Conservation (phyloP, 371 early-diverging fungal genomes). For the Mortierella sp. region DNA sequence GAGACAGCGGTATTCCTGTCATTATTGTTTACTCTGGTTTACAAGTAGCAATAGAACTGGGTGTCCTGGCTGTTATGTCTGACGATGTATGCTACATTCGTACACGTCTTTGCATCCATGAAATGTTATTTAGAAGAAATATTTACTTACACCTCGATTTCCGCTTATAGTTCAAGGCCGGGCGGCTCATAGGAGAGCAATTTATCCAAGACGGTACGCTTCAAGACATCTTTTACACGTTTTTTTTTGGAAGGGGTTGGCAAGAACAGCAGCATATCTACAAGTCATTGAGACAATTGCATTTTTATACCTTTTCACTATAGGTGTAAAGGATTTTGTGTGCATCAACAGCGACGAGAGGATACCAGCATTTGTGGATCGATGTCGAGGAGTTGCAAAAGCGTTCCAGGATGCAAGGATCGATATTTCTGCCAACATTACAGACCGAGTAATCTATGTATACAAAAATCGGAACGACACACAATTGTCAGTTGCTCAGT, state of each 20-base stretch:
- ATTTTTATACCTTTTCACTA: background rate
- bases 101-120: slow-evolving; percentile 1
- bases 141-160: background rate
- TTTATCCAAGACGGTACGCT: slow-evolving; percentile 21
- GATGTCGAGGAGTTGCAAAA: slow-evolving; percentile 21
- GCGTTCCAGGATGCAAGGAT: slow-evolving; percentile 15
- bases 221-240: background rate
- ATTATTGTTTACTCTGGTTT: slow-evolving; percentile 38
- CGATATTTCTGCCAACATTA: slow-evolving; percentile 2
- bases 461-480: slow-evolving; percentile 20
- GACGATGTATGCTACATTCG: slow-evolving; percentile 33
- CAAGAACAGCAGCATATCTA: background rate
- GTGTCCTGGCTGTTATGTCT: slow-evolving; percentile 41
- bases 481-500: background rate
- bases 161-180: slow-evolving; percentile 25
- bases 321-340: slow-evolving; percentile 32
- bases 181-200: slow-evolving; percentile 22
- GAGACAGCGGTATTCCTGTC: slow-evolving; percentile 29
- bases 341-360: slow-evolving; percentile 12
- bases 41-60: slow-evolving; percentile 30
- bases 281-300: background rate
- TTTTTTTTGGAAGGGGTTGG: background rate
- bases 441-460: slow-evolving; percentile 9
- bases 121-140: background rate
- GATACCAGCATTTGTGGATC: slow-evolving; percentile 23